Percentiles rank a stretch among this genome's conserved stretches.
Evolutionary conservation across 345 rosid genomes (phyloP).

Genomic region (Eucalyptus virginea): DNA sequence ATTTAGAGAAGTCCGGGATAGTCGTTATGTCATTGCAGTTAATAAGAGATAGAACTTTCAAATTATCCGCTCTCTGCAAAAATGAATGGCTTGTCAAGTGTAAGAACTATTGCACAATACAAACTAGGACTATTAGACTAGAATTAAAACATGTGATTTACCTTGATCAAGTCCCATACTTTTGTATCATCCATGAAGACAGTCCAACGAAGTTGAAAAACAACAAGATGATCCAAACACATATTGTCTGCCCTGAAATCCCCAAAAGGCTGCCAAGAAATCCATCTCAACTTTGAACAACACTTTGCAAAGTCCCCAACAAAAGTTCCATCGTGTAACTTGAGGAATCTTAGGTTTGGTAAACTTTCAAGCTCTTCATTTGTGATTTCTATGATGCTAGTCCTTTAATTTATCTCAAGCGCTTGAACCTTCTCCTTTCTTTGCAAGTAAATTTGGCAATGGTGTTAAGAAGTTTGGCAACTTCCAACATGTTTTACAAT

Average conservation of each 20-base stretch:
- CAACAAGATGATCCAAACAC: background rate
- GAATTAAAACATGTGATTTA: no score
- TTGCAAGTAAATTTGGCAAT: background rate
- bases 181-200: fast-evolving
- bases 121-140: no score
- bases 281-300: background rate
- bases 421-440: background rate
- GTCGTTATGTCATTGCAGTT: fast-evolving
- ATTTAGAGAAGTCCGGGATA: fast-evolving
- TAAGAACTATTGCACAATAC: no score
- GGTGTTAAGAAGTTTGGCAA: background rate
- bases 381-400: fast-evolving
- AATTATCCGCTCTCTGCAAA: background rate
- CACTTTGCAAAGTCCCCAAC: fast-evolving
- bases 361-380: background rate
- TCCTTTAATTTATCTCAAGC: fast-evolving
- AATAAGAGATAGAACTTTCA: background rate
- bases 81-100: background rate
- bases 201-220: fast-evolving
- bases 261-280: background rate
- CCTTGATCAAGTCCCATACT: background rate
- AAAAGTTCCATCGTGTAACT: no score
- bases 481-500: background rate
- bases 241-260: fast-evolving
- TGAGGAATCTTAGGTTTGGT: background rate